Percentiles rank a stretch among this genome's conserved stretches.
phyloP scores from a whole-genome alignment of 139 green algal species.

The Closterium sp. region DNA sequence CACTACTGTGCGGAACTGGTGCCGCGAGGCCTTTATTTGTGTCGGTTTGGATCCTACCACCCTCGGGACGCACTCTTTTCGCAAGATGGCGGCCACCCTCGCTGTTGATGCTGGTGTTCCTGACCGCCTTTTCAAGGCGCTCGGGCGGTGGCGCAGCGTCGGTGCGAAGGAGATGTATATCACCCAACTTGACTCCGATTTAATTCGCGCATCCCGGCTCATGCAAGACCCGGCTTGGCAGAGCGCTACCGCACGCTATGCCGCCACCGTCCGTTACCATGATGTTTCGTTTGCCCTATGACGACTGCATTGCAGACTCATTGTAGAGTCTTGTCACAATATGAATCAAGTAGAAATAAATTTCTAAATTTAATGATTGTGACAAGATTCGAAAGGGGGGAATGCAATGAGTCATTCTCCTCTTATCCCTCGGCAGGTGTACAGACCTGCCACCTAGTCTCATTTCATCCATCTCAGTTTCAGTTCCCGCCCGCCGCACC shows the following conservation, averaged over 20 bases:
- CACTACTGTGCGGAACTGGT: neutral
- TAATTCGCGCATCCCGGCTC: neutral
- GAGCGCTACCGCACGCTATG: no score
- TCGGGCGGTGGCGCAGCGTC: neutral
- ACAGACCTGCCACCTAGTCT: no score
- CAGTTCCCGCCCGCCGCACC: no score
- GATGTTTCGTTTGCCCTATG: neutral
- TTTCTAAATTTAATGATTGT: no score
- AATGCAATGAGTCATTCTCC: no score
- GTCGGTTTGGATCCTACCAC: neutral
- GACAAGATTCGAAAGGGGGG: no score
- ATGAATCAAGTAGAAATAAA: no score
- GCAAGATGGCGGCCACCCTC: neutral
- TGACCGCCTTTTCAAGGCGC: neutral
- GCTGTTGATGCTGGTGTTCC: neutral
- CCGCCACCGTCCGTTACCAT: neutral
- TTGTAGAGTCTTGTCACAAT: neutral
- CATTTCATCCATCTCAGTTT: no score
- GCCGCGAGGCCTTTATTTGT: neutral
- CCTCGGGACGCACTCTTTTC: neutral
- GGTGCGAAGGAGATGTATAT: neutral
- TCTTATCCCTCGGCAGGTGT: no score
- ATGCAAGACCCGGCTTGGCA: neutral
- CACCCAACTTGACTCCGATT: neutral
- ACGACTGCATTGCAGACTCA: neutral